Percentiles rank a stretch among this genome's conserved stretches.
Conservation (phyloP, 106 monocot genomes). For the Dendrobium chrysotoxum region DNA sequence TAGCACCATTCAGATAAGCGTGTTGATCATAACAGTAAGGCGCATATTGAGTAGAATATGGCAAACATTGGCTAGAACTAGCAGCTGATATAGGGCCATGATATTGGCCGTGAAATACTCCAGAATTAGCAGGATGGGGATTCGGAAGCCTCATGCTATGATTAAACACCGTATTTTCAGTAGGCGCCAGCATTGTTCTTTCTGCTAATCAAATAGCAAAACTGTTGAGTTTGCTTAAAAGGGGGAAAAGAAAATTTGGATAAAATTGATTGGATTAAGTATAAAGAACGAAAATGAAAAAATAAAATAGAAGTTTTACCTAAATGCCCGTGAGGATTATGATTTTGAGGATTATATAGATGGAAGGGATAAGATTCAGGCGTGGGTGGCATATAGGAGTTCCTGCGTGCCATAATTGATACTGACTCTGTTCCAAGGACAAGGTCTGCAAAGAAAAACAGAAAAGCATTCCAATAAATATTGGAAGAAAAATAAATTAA, state of each 20-base stretch:
- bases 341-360: background rate
- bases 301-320: background rate
- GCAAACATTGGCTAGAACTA: background rate
- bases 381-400: background rate
- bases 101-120: background rate
- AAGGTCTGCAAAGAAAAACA: background rate
- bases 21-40: background rate
- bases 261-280: background rate
- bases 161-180: background rate
- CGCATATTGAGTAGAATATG: background rate
- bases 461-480: background rate
- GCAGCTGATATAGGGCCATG: background rate
- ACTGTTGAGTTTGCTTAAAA: background rate
- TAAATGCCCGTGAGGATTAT: background rate
- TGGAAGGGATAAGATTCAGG: background rate
- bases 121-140: slow-evolving; percentile 7
- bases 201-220: slow-evolving; percentile 5
- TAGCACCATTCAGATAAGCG: background rate
- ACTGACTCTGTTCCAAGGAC: background rate
- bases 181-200: background rate
- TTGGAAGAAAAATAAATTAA: background rate
- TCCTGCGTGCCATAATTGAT: slow-evolving; percentile 2
- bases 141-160: background rate
- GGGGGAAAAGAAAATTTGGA: background rate
- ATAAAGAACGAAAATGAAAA: background rate